Conservation (phyloP, 2,329 filamentous ascomycete genomes). For the Penicillium verrucosum region DNA sequence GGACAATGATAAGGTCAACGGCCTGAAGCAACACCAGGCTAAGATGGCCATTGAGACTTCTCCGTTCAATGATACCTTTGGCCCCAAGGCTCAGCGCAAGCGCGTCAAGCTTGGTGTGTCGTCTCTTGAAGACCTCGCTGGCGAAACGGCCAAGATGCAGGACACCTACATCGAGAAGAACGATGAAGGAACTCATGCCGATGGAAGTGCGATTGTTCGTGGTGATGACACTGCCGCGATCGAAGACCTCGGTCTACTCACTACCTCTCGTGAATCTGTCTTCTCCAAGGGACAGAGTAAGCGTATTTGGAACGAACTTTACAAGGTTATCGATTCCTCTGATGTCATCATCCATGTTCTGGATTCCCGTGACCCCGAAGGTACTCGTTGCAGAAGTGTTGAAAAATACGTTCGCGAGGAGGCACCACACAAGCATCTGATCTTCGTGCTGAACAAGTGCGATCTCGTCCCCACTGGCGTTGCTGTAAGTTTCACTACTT, state of each 20-base stretch:
- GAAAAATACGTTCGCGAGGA: constrained; percentile 93
- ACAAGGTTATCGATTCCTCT: constrained; percentile 92
- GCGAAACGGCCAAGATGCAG: constrained; percentile 74
- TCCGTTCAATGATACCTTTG: constrained; percentile 85
- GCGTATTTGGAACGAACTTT: constrained; percentile 93
- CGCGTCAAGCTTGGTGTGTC: constrained; percentile 83
- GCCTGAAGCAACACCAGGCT: constrained; percentile 84
- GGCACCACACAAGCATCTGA: constrained; percentile 91
- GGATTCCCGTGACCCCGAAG: constrained; percentile 83
- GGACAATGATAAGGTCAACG: constrained; percentile 73
- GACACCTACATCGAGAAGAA: constrained; percentile 75
- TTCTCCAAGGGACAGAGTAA: constrained; percentile 95
- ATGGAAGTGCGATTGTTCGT: constrained; percentile 61
- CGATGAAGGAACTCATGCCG: constrained; percentile 74
- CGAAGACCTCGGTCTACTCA: constrained; percentile 36
- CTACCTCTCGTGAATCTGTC: constrained; percentile 74
- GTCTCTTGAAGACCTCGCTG: constrained; percentile 76
- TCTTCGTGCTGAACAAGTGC: constrained; percentile 86
- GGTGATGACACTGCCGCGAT: constrained; percentile 48
- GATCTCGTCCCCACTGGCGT: constrained; percentile 89
- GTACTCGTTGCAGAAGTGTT: constrained; percentile 82
- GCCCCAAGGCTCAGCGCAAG: constrained; percentile 89
- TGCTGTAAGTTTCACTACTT: constrained; percentile 69
- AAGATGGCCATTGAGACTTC: constrained; percentile 89
- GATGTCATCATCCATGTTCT: constrained; percentile 95